These are phyloP conservation scores for Cinnamomum chago DNA, from an alignment of 164 flowering plant species.

Conservation along the genomic window DNA sequence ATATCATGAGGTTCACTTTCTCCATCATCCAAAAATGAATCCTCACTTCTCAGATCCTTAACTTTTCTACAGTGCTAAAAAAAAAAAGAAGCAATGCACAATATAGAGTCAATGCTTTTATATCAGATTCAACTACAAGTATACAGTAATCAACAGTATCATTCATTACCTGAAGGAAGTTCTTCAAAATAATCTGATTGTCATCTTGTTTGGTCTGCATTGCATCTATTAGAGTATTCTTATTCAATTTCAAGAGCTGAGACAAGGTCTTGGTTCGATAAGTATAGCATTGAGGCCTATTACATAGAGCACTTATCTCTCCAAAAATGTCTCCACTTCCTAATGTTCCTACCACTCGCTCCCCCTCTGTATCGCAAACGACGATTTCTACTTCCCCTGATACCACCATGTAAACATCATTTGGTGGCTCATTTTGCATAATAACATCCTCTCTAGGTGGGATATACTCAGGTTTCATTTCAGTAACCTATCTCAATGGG, in stretches of 20 bases:
- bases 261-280: constrained; percentile 71
- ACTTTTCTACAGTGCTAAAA: constrained; percentile 63
- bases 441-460: constrained; percentile 91
- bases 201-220: constrained; percentile 62
- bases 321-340: constrained; percentile 69
- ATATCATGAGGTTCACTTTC: constrained; percentile 42
- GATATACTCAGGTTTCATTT: constrained; percentile 85
- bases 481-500: constrained; percentile 48
- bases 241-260: constrained; percentile 71
- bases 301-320: constrained; percentile 80
- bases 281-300: constrained; percentile 59
- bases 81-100: background rate
- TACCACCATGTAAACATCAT: constrained; percentile 73
- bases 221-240: constrained; percentile 49
- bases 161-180: constrained; percentile 64
- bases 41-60: constrained; percentile 46
- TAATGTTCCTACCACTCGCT: constrained; percentile 47
- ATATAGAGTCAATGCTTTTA: background rate
- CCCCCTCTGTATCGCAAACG: constrained; percentile 42
- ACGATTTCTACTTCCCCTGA: constrained; percentile 86
- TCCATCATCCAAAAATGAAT: constrained; percentile 34
- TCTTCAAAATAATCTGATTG: constrained; percentile 51
- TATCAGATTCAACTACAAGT: background rate
- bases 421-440: constrained; percentile 77
- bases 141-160: background rate